Evolutionary conservation across 2,329 filamentous ascomycete species (phyloP), one percentile per base, ranked within the genome.

Genomic region (Penicillium vulpinum): DNA sequence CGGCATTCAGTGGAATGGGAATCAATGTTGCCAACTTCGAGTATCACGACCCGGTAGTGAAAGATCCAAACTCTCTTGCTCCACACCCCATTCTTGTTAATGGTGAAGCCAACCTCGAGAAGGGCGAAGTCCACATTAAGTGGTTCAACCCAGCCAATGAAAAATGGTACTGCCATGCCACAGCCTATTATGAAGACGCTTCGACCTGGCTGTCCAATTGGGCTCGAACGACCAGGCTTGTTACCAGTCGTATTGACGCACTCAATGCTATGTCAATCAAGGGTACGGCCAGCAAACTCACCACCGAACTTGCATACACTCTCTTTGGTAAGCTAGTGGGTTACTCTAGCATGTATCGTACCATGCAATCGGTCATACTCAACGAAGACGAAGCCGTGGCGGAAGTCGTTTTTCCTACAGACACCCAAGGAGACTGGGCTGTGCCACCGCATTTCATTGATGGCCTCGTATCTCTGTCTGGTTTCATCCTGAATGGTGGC

Each of bases 61-160:
- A 81, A 67, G 24, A 81, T 78, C 61, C 66, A 69, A 40, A 71
- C 73, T 76, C 78, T 24, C 73, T 77, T 60, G 72, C 70, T 67
- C 67, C 81, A 81, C n/a, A 76, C 67, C 70, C 38, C 18, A 40
- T 40, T 40, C 38, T 40, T 24, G 38, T 40, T 18, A 22, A 40
- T 24, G 38, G 18, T 24, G 63, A 64, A 2, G 84, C 83, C 69
- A 85, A 81, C 77, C 82, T 86, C 51, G 84, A 87, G 64, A 49
- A 47, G 31, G 49, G 48, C 4, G 45, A 35, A 26, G 49, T 53
- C 35, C 16, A 11, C 21, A 36, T 59, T 11, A 45, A 50, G 18
- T 75, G 73, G 73, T 64, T 67, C 54, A 71, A 69, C 47, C 57
- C 72, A 3, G 29, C 40, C 9, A 35, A 16, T 16, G 57, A 64